Percentiles rank a stretch among this genome's conserved stretches.
Evolutionary conservation across 1,139 yeast genomes (phyloP).

Genomic region (Spathaspora sp.): DNA sequence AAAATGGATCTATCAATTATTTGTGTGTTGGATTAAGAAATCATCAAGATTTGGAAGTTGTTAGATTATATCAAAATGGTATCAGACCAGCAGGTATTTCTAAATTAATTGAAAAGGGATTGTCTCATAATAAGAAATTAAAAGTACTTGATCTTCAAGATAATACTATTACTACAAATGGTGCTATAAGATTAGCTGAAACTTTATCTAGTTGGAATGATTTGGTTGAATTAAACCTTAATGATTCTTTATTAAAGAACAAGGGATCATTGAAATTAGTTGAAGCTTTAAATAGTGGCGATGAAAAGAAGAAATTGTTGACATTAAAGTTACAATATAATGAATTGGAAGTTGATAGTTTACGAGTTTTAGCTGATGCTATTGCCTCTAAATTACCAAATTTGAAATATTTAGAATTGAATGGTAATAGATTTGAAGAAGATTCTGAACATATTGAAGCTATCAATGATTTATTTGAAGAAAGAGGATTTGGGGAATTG

Average conservation of each 20-base stretch:
- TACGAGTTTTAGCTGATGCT: slow-evolving; percentile 55
- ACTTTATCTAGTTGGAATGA: slow-evolving; percentile 43
- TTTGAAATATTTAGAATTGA: slow-evolving; percentile 70
- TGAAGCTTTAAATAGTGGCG: slow-evolving; percentile 44
- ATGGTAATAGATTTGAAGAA: slow-evolving; percentile 80
- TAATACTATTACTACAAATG: slow-evolving; percentile 84
- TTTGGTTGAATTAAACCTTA: slow-evolving; percentile 76
- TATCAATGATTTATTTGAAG: slow-evolving; percentile 57
- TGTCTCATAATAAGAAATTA: slow-evolving; percentile 58
- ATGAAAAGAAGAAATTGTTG: slow-evolving; percentile 42
- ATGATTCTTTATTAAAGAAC: slow-evolving; percentile 83
- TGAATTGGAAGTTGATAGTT: slow-evolving; percentile 71
- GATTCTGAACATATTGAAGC: slow-evolving; percentile 37
- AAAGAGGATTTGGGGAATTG: slow-evolving; percentile 75
- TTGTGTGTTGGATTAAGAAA: slow-evolving; percentile 75
- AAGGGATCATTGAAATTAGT: slow-evolving; percentile 63
- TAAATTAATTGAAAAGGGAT: slow-evolving; percentile 71
- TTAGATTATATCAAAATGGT: slow-evolving; percentile 91
- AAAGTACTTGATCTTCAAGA: slow-evolving; percentile 86
- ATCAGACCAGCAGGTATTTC: slow-evolving; percentile 91
- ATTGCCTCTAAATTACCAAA: slow-evolving; percentile 57
- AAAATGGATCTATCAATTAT: slow-evolving; percentile 85
- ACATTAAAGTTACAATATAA: slow-evolving; percentile 80
- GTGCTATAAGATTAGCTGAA: slow-evolving; percentile 51
- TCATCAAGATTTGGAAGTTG: slow-evolving; percentile 69